These are phyloP conservation scores for Colletotrichum tropicicola DNA, from an alignment of 2,329 filamentous ascomycete genomes.

Conservation along the genomic window DNA sequence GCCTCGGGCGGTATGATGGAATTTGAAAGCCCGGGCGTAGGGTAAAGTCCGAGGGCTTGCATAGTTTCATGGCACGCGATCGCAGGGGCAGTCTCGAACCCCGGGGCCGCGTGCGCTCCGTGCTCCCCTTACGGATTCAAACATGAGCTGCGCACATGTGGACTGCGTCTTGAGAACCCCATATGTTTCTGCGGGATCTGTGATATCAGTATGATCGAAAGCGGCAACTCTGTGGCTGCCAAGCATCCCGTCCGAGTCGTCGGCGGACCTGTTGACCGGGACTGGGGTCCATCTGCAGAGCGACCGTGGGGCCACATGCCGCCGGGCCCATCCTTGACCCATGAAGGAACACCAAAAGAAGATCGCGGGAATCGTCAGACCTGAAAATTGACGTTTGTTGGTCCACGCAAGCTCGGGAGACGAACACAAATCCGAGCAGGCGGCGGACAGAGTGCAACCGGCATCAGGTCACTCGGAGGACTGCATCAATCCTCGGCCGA, in stretches of 20 bases:
- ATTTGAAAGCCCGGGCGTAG: not conserved
- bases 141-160: not conserved
- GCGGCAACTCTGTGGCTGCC: not conserved
- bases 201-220: not conserved
- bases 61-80: not conserved
- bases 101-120: not conserved
- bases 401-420: no score
- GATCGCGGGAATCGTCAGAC: no score
- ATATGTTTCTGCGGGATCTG: not conserved
- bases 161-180: not conserved
- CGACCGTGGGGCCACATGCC: no score
- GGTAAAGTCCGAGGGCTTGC: constrained; percentile 8
- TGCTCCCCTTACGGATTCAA: not conserved
- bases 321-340: no score
- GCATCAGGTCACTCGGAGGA: no score
- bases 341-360: no score
- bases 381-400: no score
- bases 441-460: no score
- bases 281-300: not conserved
- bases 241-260: not conserved
- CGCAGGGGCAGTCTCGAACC: not conserved
- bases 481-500: no score
- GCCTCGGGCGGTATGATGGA: not conserved
- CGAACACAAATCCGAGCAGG: no score
- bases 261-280: not conserved